Evolutionary conservation across 1,284 basidiomycete species (phyloP), one percentile per base, ranked within the genome.

Genomic region (Mrakiaceae sp.): DNA sequence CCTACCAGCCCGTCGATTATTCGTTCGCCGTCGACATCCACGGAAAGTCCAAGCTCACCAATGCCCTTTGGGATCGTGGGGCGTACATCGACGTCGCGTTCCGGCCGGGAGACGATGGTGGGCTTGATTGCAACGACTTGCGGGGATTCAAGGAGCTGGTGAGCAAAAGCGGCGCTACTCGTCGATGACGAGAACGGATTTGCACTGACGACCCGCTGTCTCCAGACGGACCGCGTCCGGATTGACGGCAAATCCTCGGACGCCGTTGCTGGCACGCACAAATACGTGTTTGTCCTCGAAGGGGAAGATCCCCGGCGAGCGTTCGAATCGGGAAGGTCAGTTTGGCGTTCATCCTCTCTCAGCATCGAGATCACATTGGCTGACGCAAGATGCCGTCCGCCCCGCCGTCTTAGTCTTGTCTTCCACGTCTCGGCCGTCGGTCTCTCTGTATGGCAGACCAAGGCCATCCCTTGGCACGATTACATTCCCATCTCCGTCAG

Each of bases 391-490:
- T 57, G 5, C 11, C 10, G 3, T 43, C n/a, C 5, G 10, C 54
- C 44, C 46, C 27, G 16, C 4, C 16, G 51, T 55, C 53, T n/a
- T 40, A 64, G 63, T 43, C 44, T 64, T 14, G 52, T 64, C 57
- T 44, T 64, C 50, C 56, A 64, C 63, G 44, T 58, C 4, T 54
- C 58, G 5, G 16, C 63, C 5, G 52, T 51, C 4, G 51, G 51
- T 16, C 27, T 64, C 47, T 64, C 63, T 9, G 63, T 57, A 42
- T 64, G 63, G 63, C 63, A 64, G 47, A 59, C 63, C 44, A 58
- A 64, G 44, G 63, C 63, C 14, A 27, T 64, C 14, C 63, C 63
- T 16, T 64, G 63, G 63, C 48, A 51, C 40, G 63, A 64, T 44
- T 64, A 64, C 58, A 55, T 64, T 16, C 63, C 63, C 27, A 46